phyloP scores from a whole-genome alignment of 257 asterid genomes.

The Oldenlandia corymbosa region DNA sequence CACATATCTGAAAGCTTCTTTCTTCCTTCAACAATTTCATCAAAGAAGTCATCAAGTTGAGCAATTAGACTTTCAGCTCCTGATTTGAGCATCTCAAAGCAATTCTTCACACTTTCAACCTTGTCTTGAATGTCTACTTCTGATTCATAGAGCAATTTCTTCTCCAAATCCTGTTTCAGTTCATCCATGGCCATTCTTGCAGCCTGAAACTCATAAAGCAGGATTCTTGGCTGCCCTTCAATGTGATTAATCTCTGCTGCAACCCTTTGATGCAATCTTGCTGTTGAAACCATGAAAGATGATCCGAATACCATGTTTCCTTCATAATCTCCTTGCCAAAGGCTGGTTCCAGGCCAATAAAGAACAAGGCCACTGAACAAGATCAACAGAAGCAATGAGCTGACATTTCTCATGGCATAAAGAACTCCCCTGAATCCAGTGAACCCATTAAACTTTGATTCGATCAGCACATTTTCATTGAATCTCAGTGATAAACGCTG shows the following conservation, averaged over 20 bases:
- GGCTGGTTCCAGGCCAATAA: conserved; percentile 60
- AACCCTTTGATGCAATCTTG: conserved; percentile 52
- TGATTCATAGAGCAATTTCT: conserved; percentile 21
- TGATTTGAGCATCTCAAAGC: conserved; percentile 52
- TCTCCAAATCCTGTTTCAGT: conserved; percentile 44
- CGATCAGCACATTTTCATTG: conserved; percentile 39
- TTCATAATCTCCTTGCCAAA: conserved; percentile 31
- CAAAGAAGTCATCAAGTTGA: conserved; percentile 83
- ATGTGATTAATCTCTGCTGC: conserved; percentile 29
- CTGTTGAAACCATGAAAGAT: conserved; percentile 42
- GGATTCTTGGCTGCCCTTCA: conserved; percentile 45
- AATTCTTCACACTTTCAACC: conserved; percentile 48
- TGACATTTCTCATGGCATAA: conserved; percentile 61
- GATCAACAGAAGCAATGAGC: conserved; percentile 54
- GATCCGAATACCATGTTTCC: conserved; percentile 31
- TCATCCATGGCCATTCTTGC: conserved; percentile 42
- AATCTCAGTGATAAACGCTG: conserved; percentile 43
- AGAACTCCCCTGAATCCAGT: conserved; percentile 70
- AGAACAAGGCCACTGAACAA: conserved; percentile 60
- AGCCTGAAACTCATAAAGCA: conserved; percentile 49
- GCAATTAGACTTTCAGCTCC: conserved; percentile 64
- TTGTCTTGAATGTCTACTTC: conserved; percentile 36
- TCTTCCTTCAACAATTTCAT: conserved; percentile 84
- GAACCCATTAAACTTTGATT: conserved; percentile 58
- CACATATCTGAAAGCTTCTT: conserved; percentile 74